Evolutionary conservation across 768 basidiomycete species (phyloP).

Genomic region (Suillus subalutaceus): DNA sequence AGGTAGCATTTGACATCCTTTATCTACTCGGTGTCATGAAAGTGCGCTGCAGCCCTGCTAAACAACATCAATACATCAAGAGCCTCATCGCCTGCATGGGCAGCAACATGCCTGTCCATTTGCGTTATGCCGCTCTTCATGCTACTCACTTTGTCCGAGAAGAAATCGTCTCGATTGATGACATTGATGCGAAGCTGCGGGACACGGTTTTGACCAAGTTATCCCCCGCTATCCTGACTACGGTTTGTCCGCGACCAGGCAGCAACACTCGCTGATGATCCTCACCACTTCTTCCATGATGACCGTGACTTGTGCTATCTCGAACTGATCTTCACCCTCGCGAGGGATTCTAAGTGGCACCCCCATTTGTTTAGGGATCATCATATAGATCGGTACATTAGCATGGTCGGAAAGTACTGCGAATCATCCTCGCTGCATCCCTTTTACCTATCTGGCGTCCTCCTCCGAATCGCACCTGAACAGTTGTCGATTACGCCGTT

Average conservation of each 20-base stretch:
- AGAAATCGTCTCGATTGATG: neutral
- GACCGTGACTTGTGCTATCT: neutral
- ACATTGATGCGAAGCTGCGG: neutral
- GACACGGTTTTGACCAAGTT: neutral
- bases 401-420: neutral
- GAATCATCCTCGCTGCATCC: neutral
- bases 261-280: neutral
- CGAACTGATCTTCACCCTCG: neutral
- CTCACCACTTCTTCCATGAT: neutral
- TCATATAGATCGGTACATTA: neutral
- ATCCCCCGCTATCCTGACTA: neutral
- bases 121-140: neutral
- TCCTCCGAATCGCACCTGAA: neutral
- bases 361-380: neutral
- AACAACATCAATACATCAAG: neutral
- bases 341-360: neutral
- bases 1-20: neutral
- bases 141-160: neutral
- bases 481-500: neutral
- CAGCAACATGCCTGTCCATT: neutral
- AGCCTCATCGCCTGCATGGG: neutral
- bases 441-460: neutral
- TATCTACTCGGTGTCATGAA: neutral
- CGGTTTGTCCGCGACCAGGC: neutral
- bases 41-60: neutral